Conservation (phyloP, 345 rosid genomes). For the Corymbia maculata region DNA sequence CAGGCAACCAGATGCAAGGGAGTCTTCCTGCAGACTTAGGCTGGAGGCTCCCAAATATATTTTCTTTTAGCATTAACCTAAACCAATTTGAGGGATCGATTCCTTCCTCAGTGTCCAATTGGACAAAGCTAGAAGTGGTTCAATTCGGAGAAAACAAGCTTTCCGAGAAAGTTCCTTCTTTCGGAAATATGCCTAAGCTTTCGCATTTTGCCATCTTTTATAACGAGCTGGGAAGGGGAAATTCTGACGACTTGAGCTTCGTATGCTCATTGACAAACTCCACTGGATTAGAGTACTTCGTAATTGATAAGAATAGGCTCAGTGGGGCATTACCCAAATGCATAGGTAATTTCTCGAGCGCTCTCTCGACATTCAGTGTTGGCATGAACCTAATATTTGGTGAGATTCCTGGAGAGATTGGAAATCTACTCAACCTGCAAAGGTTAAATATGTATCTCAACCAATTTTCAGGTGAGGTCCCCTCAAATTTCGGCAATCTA, state of each 20-base stretch:
- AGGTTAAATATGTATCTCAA: no score
- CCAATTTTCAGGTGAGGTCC: not conserved
- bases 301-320: not conserved
- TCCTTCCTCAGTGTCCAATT: constrained; percentile 3
- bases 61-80: not conserved
- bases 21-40: constrained; percentile 9
- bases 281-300: not conserved
- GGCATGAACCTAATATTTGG: not conserved
- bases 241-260: constrained; percentile 4
- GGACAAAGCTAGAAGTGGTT: not conserved
- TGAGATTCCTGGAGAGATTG: constrained; percentile 9
- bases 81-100: constrained; percentile 4
- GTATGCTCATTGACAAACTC: constrained; percentile 6
- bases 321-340: not conserved
- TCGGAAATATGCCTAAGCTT: constrained; percentile 4
- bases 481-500: not conserved
- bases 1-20: constrained; percentile 4
- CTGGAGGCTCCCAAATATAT: constrained; percentile 1
- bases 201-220: not conserved
- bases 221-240: constrained; percentile 8
- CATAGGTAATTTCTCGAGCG: not conserved
- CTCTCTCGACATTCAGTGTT: not conserved
- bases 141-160: not conserved
- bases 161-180: constrained; percentile 1
- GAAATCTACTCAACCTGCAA: not conserved